Conservation (phyloP, 2,329 filamentous ascomycete genomes). For the Magnaporthiopsis rhizophila region DNA sequence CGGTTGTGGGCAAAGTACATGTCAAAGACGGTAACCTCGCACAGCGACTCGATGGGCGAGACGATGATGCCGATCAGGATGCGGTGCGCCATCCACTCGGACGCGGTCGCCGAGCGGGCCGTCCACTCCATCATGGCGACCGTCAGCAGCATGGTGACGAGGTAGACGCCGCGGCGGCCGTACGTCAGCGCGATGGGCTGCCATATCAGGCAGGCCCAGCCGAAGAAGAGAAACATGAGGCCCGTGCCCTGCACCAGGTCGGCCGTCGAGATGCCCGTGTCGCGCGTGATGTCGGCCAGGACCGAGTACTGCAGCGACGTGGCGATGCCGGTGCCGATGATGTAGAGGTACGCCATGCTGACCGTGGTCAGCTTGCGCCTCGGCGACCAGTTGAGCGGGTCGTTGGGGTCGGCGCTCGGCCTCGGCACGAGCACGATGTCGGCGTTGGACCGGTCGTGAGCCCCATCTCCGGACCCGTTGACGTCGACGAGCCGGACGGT, state of each 20-base stretch:
- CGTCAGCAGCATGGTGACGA: constrained; percentile 19
- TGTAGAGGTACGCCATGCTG: constrained; percentile 27
- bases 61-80: constrained; percentile 35
- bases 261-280: constrained; percentile 35
- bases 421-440: constrained; percentile 32
- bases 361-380: constrained; percentile 24
- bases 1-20: constrained; percentile 19
- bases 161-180: constrained; percentile 22
- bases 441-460: constrained; percentile 22
- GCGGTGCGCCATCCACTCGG: constrained; percentile 36
- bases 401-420: constrained; percentile 27
- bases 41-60: constrained; percentile 37
- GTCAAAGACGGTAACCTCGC: constrained; percentile 27
- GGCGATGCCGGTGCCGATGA: constrained; percentile 39
- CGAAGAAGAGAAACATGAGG: constrained; percentile 35
- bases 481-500: constrained; percentile 35
- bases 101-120: constrained; percentile 28
- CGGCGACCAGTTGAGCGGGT: constrained; percentile 29
- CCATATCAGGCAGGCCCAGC: constrained; percentile 38
- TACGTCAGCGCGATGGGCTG: constrained; percentile 38
- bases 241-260: constrained; percentile 41
- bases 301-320: constrained; percentile 41
- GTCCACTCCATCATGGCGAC: constrained; percentile 27
- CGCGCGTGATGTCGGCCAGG: constrained; percentile 35
- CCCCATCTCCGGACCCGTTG: constrained; percentile 17